Evolutionary conservation across 2,329 filamentous ascomycete genomes (phyloP), one percentile per base, ranked within the genome.

Genomic region (Colletotrichum destructivum): DNA sequence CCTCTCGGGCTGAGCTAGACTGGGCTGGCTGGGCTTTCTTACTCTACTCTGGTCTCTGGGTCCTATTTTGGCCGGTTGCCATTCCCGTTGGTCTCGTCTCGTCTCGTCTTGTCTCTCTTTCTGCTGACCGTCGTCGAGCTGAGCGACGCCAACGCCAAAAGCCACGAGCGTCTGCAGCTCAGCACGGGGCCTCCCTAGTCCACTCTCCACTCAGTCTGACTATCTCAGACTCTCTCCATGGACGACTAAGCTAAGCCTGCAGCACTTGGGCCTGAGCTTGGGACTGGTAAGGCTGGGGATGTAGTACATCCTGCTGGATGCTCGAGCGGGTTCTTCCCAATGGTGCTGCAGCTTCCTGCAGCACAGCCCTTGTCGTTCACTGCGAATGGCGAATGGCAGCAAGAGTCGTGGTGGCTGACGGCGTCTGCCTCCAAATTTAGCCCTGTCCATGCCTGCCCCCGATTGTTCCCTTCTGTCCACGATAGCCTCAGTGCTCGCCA

Each of bases 91-190:
- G 52, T 57, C 61, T 54, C 57, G 59, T 55, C 54, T 68, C 31
- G 52, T 57, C 47, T 54, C 52, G 59, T 55, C 54, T 68, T 44
- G 35, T 52, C 51, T 63, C 26, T 65, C 60, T 59, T 40, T 40
- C 52, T 38, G 13, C 52, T 38, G 40, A 35, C 21, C n/a, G n/a
- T n/a, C 21, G 38, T 46, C 31, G 59, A 69, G 65, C 69, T 63
- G 65, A 69, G 69, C 38, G 61, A 68, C 60, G 63, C 64, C 64
- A 47, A 62, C 35, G 46, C 62, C 56, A 61, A 61, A 65, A 54
- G 57, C 65, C 69, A 71, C 64, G 68, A 68, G 64, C 65, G 62
- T 68, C 57, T 59, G 64, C 57, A 68, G 64, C 69, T 69, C 57
- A 63, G 69, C 57, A 60, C 52, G 57, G 57, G 59, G 57, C 40